Percentiles rank a stretch among this genome's conserved stretches.
Evolutionary conservation across 1,139 yeast genomes (phyloP).

Genomic region (Candida tropicalis): DNA sequence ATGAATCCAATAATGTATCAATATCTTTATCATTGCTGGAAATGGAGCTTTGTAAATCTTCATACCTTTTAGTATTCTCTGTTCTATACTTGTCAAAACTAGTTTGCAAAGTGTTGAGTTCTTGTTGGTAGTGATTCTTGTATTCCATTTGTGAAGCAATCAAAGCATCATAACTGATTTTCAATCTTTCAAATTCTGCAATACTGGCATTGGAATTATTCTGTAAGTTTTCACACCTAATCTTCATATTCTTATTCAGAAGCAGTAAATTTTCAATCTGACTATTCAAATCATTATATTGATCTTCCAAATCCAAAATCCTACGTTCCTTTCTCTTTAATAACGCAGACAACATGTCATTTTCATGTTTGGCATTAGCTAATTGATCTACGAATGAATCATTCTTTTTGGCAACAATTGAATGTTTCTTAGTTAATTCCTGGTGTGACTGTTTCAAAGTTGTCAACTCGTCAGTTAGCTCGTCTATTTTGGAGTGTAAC

Average conservation of each 20-base stretch:
- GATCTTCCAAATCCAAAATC: slow-evolving; percentile 61
- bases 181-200: slow-evolving; percentile 59
- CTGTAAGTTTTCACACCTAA: slow-evolving; percentile 51
- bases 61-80: slow-evolving; percentile 34
- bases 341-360: slow-evolving; percentile 65
- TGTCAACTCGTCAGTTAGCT: slow-evolving; percentile 54
- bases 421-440: slow-evolving; percentile 51
- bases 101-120: slow-evolving; percentile 29
- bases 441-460: slow-evolving; percentile 40
- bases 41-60: slow-evolving; percentile 31
- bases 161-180: slow-evolving; percentile 65
- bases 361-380: slow-evolving; percentile 71
- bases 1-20: slow-evolving; percentile 44
- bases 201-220: slow-evolving; percentile 48
- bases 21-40: slow-evolving; percentile 47
- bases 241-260: slow-evolving; percentile 51
- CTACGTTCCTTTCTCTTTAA: slow-evolving; percentile 67
- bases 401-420: slow-evolving; percentile 50
- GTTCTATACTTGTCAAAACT: slow-evolving; percentile 40
- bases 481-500: slow-evolving; percentile 55
- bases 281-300: slow-evolving; percentile 48
- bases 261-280: slow-evolving; percentile 48
- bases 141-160: slow-evolving; percentile 59
- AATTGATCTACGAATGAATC: slow-evolving; percentile 66
- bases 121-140: slow-evolving; percentile 50